Evolutionary conservation across 1,284 basidiomycete genomes (phyloP).

Genomic region (Taiwanofungus camphoratus): DNA sequence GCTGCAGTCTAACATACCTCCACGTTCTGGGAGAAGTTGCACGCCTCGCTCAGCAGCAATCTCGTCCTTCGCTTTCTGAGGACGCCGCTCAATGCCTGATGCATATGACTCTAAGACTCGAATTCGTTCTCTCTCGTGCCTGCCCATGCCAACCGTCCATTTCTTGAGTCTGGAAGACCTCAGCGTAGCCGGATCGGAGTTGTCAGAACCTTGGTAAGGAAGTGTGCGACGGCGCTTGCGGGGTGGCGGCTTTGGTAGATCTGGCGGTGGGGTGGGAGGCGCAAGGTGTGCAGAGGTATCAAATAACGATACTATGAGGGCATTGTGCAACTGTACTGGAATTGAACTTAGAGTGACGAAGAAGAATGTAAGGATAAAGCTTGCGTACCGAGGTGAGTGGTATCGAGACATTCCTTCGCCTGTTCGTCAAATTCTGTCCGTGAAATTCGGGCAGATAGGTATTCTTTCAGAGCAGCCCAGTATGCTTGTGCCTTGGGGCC

Average conservation of each 20-base stretch:
- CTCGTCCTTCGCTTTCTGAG: conserved; percentile 53
- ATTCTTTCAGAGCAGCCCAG: conserved; percentile 57
- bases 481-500: conserved; percentile 57
- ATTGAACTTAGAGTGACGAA: background rate
- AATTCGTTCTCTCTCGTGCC: conserved; percentile 66
- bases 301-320: conserved; percentile 74
- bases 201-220: conserved; percentile 61
- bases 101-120: conserved; percentile 40
- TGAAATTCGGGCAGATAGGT: conserved; percentile 62
- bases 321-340: conserved; percentile 73
- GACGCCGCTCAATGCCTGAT: conserved; percentile 24
- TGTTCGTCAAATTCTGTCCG: conserved; percentile 71
- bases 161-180: conserved; percentile 63
- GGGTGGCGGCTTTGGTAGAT: conserved; percentile 55
- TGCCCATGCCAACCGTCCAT: conserved; percentile 69
- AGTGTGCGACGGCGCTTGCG: conserved; percentile 66
- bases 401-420: conserved; percentile 57
- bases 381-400: conserved; percentile 50
- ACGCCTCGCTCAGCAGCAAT: conserved; percentile 67
- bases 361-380: background rate
- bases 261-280: conserved; percentile 55
- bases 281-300: conserved; percentile 68
- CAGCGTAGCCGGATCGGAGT: conserved; percentile 44
- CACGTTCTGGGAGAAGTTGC: conserved; percentile 53
- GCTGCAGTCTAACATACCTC: conserved; percentile 37